Evolutionary conservation across 805 yeast species (phyloP), one percentile per base, ranked within the genome.

Genomic region (Clavispora carvajalis): DNA sequence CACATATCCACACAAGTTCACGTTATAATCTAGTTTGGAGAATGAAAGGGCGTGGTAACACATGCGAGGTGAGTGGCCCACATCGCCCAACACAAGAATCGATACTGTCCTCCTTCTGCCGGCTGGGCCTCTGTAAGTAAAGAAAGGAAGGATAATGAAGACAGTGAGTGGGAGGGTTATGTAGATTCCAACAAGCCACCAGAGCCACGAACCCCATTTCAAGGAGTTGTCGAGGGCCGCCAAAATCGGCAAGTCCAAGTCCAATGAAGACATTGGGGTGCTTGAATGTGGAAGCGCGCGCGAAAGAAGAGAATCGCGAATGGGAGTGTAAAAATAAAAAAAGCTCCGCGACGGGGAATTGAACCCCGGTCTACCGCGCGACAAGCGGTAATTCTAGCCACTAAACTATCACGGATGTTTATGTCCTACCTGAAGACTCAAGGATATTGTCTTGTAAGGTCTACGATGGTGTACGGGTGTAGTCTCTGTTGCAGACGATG

Each of bases 61-160:
- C 85, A 91, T 93, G 44, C 99, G 71, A 6, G 99, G 99, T 0
- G 97, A 90, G 56, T 89, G 95, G 11, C 96, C 96, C 39, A 93
- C 57, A 57, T 91, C 98, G 2, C 99, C 99, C 15, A 93, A 65
- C 2, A 93, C 99, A 47, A 87, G 74, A 15, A 93, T 79, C 8
- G 85, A 73, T 5, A 87, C 80, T 38, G 87, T 75, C 46, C 71
- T 77, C 44, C 54, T 47, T 23, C 51, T 57, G 17, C 60, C 50
- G 26, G 46, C 53, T 8, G 48, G 39, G 13, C 55, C 50, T 18
- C 55, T 54, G 24, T 58, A 49, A 4, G 57, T 37, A 11, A 72
- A 29, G 21, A 53, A 52, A 1, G 80, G 79, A 4, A 75, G 47
- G 0, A 69, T 33, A 3, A 55, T 43, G 52, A 73, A 74, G 12